phyloP scores from a whole-genome alignment of 306 rosid genomes.

The Pachyrhizus erosus region DNA sequence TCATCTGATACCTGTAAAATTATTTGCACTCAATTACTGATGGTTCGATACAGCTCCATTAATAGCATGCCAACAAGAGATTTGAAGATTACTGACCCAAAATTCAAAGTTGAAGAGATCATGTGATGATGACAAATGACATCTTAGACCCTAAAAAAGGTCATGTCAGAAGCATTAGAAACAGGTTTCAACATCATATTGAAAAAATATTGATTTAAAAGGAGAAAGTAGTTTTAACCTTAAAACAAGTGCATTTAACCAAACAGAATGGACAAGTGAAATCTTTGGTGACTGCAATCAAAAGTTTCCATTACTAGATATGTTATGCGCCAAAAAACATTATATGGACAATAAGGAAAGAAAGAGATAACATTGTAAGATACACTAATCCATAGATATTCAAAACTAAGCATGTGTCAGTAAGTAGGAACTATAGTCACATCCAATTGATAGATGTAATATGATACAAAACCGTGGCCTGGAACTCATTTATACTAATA shows the following conservation, averaged over 20 bases:
- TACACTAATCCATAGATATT: neutral
- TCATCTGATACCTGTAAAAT: slow-evolving; percentile 79
- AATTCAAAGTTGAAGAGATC: slow-evolving; percentile 91
- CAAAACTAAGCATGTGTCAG: slow-evolving; percentile 7
- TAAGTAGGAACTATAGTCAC: neutral
- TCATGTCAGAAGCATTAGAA: slow-evolving; percentile 35
- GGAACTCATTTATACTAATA: neutral
- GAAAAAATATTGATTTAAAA: neutral
- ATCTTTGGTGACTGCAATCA: slow-evolving; percentile 80
- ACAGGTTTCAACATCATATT: slow-evolving; percentile 28
- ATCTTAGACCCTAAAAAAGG: slow-evolving; percentile 73
- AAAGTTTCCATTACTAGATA: slow-evolving; percentile 19
- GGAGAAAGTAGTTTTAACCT: slow-evolving; percentile 57
- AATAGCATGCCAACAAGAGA: slow-evolving; percentile 33
- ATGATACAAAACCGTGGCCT: neutral
- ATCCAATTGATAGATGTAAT: neutral
- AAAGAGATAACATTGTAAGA: neutral
- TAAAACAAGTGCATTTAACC: slow-evolving; percentile 80
- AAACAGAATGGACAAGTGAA: slow-evolving; percentile 89
- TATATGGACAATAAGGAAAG: slow-evolving; percentile 10
- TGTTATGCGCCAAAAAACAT: neutral
- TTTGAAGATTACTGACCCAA: slow-evolving; percentile 71
- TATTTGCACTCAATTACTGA: slow-evolving; percentile 34
- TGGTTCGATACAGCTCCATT: slow-evolving; percentile 27
- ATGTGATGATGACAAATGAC: slow-evolving; percentile 77